Percentiles rank a stretch among this genome's conserved stretches.
Evolutionary conservation across 2,329 filamentous ascomycete species (phyloP).

Genomic region (Emergomyces pasteurianus): DNA sequence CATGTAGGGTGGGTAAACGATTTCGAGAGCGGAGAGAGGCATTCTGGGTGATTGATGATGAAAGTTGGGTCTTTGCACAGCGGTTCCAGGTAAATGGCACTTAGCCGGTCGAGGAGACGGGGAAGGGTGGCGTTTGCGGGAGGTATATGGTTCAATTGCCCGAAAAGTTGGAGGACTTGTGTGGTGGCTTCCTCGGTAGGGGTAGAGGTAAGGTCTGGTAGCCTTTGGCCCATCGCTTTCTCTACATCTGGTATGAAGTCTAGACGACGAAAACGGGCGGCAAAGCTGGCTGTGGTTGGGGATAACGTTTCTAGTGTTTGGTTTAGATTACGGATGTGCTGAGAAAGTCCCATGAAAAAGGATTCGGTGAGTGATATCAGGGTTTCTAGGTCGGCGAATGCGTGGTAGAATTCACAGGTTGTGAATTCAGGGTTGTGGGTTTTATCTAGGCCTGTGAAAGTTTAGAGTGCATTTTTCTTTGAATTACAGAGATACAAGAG

Average conservation of each 20-base stretch:
- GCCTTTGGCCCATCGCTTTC: conserved; percentile 47
- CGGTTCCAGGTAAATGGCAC: conserved; percentile 65
- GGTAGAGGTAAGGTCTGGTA: conserved; percentile 49
- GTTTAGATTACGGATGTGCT: conserved; percentile 38
- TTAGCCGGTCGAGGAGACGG: conserved; percentile 70
- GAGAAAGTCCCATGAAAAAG: conserved; percentile 50
- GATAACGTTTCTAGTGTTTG: conserved; percentile 28
- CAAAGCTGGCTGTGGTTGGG: conserved; percentile 46
- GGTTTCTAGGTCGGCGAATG: conserved; percentile 64
- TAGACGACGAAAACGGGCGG: conserved; percentile 48
- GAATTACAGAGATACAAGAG: background rate
- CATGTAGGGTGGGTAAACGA: conserved; percentile 60
- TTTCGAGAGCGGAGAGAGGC: conserved; percentile 84
- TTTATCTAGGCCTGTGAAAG: conserved; percentile 49
- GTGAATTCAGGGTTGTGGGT: conserved; percentile 97
- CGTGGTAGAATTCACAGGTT: conserved; percentile 92
- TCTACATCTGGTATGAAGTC: conserved; percentile 78
- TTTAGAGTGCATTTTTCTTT: background rate
- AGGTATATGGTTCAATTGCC: conserved; percentile 35
- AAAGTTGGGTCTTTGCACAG: conserved; percentile 63
- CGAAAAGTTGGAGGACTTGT: conserved; percentile 46
- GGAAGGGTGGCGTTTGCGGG: conserved; percentile 47
- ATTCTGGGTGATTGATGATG: conserved; percentile 79
- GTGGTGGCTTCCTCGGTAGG: conserved; percentile 41
- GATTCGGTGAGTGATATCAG: conserved; percentile 66